A percentile compares a stretch with the other conserved stretches of the same genome.
These are phyloP conservation scores for Podospora didyma DNA, from an alignment of 495 filamentous ascomycete genomes.

Conservation along the genomic window DNA sequence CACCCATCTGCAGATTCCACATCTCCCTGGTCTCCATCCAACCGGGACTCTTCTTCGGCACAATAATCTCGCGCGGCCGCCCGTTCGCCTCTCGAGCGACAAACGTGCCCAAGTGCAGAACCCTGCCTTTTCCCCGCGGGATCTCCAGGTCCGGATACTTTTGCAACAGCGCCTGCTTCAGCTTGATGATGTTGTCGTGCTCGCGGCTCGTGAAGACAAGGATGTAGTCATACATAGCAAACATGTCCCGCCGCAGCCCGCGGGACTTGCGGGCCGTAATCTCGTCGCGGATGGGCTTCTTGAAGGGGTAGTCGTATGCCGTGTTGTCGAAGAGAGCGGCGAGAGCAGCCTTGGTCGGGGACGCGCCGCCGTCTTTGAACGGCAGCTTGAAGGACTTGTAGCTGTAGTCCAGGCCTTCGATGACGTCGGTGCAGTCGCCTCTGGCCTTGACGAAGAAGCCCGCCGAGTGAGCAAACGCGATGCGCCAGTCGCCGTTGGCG, in stretches of 20 bases:
- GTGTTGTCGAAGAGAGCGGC: slow-evolving; percentile 24
- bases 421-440: slow-evolving; percentile 8
- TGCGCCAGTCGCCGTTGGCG: slow-evolving; percentile 12
- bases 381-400: slow-evolving; percentile 6
- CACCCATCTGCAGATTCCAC: slow-evolving; percentile 16
- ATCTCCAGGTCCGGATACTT: neutral
- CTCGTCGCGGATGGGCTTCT: slow-evolving; percentile 5
- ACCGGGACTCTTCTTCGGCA: neutral
- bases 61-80: neutral
- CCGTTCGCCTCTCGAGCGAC: neutral
- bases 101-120: slow-evolving; percentile 23
- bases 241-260: slow-evolving; percentile 15
- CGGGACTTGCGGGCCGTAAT: neutral
- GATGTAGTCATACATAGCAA: slow-evolving; percentile 18
- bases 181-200: slow-evolving; percentile 21
- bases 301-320: slow-evolving; percentile 17
- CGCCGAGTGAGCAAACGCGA: slow-evolving; percentile 14
- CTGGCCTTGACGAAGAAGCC: slow-evolving; percentile 22
- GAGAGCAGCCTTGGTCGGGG: neutral
- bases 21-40: neutral
- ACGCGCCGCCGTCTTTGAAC: slow-evolving; percentile 10
- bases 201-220: slow-evolving; percentile 23
- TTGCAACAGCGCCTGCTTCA: slow-evolving; percentile 13
- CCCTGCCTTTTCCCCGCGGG: slow-evolving; percentile 10
- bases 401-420: slow-evolving; percentile 20